phyloP scores from a whole-genome alignment of 345 rosid genomes.

The Limnanthes douglasii region DNA sequence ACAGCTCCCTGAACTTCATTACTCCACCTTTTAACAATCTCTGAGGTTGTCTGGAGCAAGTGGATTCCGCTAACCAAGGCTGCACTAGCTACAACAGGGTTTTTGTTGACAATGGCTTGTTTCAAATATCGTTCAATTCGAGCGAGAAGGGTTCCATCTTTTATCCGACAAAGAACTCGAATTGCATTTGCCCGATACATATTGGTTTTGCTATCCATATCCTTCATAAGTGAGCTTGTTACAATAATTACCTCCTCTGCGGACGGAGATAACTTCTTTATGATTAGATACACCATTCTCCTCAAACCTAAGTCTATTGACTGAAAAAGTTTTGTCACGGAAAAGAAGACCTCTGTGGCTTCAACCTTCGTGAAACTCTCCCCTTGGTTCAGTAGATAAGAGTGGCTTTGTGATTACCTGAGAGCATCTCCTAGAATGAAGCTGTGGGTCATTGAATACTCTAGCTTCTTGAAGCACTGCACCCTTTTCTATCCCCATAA shows the following conservation, averaged over 20 bases:
- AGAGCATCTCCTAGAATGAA: constrained; percentile 93
- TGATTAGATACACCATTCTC: constrained; percentile 96
- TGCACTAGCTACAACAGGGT: constrained; percentile 98
- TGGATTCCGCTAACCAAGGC: constrained; percentile 97
- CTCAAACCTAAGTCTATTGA: constrained; percentile 85
- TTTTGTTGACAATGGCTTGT: constrained; percentile 98
- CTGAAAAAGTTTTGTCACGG: constrained; percentile 95
- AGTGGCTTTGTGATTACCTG: constrained; percentile 96
- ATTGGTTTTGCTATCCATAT: constrained; percentile 97
- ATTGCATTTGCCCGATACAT: constrained; percentile 98
- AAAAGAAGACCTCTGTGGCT: constrained; percentile 92
- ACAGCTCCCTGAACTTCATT: constrained; percentile 99
- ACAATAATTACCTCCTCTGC: constrained; percentile 99
- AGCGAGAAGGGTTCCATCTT: constrained; percentile 84
- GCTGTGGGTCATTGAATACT: constrained; percentile 95
- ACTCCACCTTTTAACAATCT: constrained; percentile 97
- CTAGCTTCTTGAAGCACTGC: constrained; percentile 98
- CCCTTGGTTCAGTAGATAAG: constrained; percentile 88
- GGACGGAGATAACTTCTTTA: constrained; percentile 93
- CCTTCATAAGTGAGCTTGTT: constrained; percentile 97
- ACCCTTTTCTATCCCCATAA: constrained; percentile 92
- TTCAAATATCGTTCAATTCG: constrained; percentile 92
- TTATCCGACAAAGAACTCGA: constrained; percentile 90
- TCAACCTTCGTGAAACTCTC: constrained; percentile 91
- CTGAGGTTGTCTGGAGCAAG: constrained; percentile 81